Evolutionary conservation across 2,329 filamentous ascomycete species (phyloP).

Genomic region (Ceratocystis cubensis): DNA sequence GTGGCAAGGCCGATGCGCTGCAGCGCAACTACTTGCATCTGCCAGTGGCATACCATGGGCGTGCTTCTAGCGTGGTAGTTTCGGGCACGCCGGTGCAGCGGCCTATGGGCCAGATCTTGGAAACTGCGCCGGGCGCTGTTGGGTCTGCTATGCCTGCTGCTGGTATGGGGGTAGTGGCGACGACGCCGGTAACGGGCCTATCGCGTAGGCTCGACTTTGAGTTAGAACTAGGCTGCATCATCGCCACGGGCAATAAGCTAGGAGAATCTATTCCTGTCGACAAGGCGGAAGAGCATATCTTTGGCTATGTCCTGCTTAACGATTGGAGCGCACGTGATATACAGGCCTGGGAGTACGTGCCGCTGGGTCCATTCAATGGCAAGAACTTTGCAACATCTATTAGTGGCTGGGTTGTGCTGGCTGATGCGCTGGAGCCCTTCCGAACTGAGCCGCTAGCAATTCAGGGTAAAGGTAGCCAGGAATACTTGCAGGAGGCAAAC

Average conservation of each 20-base stretch:
- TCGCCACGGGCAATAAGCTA: conserved; percentile 47
- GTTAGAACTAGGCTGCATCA: conserved; percentile 56
- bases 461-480: conserved; percentile 23
- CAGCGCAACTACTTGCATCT: conserved; percentile 64
- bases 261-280: conserved; percentile 49
- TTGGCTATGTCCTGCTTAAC: conserved; percentile 52
- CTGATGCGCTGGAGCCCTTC: conserved; percentile 36
- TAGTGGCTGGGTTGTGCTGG: conserved; percentile 44
- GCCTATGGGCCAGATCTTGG: conserved; percentile 54
- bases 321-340: conserved; percentile 48
- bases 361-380: conserved; percentile 44
- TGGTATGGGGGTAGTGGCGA: background rate
- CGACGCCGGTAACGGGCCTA: conserved; percentile 10
- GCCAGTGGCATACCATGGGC: conserved; percentile 62
- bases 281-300: conserved; percentile 52
- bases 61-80: conserved; percentile 57
- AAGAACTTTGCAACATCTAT: conserved; percentile 46
- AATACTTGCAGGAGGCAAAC: conserved; percentile 21
- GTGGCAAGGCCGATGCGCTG: conserved; percentile 55
- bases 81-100: conserved; percentile 54
- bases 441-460: conserved; percentile 18
- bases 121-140: background rate
- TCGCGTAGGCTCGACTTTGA: conserved; percentile 48
- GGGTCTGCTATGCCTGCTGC: background rate
- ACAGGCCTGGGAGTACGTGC: conserved; percentile 43